Evolutionary conservation across 495 filamentous ascomycete species (phyloP).

Genomic region (Podospora sp.): DNA sequence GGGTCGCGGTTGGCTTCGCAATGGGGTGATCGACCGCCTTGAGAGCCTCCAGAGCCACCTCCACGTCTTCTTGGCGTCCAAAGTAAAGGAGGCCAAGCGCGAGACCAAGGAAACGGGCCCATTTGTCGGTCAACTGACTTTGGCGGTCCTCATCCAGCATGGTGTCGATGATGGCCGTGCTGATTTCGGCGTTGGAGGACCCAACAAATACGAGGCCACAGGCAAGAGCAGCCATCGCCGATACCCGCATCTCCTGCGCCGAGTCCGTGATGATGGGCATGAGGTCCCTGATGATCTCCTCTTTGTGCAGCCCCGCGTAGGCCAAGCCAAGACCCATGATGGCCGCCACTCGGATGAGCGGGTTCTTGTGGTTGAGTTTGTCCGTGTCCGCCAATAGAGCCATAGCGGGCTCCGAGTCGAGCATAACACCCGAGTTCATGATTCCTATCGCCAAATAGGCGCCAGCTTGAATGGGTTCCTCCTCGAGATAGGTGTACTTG

Average conservation of each 20-base stretch:
- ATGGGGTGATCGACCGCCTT: slow-evolving; percentile 96
- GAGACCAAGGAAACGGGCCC: slow-evolving; percentile 94
- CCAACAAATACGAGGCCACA: slow-evolving; percentile 92
- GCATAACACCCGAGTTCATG: slow-evolving; percentile 85
- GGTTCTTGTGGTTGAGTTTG: slow-evolving; percentile 73
- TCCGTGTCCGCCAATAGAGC: slow-evolving; percentile 79
- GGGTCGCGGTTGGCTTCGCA: slow-evolving; percentile 83
- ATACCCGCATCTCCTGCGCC: slow-evolving; percentile 86
- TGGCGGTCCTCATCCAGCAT: slow-evolving; percentile 88
- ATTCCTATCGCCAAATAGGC: slow-evolving; percentile 88
- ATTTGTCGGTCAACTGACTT: slow-evolving; percentile 91
- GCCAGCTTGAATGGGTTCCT: slow-evolving; percentile 88
- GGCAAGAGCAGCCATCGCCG: slow-evolving; percentile 92
- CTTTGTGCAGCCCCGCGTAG: slow-evolving; percentile 89
- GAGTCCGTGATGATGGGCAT: slow-evolving; percentile 85
- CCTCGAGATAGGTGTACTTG: slow-evolving; percentile 80
- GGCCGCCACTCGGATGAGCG: slow-evolving; percentile 72
- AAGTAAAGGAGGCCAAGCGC: slow-evolving; percentile 94
- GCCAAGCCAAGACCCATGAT: slow-evolving; percentile 96
- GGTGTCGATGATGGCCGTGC: slow-evolving; percentile 84
- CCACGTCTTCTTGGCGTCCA: slow-evolving; percentile 94
- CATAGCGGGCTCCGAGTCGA: slow-evolving; percentile 84
- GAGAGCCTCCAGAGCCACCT: slow-evolving; percentile 90
- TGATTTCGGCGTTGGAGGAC: slow-evolving; percentile 84
- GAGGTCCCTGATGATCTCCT: slow-evolving; percentile 76